These are phyloP conservation scores for Corymbia citriodora DNA, from an alignment of 441 rosid species.

Conservation along the genomic window DNA sequence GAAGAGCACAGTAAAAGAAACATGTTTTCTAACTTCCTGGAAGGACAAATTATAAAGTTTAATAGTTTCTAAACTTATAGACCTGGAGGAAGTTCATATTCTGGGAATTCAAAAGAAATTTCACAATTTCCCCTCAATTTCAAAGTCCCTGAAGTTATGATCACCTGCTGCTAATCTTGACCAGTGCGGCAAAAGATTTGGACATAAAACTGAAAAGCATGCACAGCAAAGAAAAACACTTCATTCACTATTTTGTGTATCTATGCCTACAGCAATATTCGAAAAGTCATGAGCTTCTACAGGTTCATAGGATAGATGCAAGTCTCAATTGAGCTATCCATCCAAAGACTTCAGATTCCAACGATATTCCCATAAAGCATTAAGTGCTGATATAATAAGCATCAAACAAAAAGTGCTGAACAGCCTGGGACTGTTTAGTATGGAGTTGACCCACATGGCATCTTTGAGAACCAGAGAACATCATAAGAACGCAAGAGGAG, in stretches of 20 bases:
- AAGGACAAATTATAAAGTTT: neutral
- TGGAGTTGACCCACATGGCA: neutral
- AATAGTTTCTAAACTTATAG: neutral
- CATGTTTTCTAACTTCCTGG: neutral
- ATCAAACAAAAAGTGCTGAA: neutral
- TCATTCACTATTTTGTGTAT: neutral
- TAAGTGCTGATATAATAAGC: neutral
- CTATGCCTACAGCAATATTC: neutral
- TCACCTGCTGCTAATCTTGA: neutral
- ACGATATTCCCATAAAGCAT: neutral
- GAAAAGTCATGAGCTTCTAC: neutral
- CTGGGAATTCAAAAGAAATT: neutral
- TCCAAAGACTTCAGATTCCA: neutral
- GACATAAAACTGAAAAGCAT: neutral
- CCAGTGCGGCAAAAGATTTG: neutral
- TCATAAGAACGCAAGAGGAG: neutral
- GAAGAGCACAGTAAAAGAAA: neutral
- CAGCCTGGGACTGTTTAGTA: neutral
- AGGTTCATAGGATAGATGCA: neutral
- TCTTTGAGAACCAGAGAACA: neutral
- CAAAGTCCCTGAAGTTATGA: neutral
- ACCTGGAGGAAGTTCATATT: neutral
- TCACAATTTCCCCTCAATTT: neutral
- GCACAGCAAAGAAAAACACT: neutral
- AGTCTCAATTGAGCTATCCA: neutral